phyloP scores from a whole-genome alignment of 1,284 basidiomycete genomes.

The Puccinia polysora region DNA sequence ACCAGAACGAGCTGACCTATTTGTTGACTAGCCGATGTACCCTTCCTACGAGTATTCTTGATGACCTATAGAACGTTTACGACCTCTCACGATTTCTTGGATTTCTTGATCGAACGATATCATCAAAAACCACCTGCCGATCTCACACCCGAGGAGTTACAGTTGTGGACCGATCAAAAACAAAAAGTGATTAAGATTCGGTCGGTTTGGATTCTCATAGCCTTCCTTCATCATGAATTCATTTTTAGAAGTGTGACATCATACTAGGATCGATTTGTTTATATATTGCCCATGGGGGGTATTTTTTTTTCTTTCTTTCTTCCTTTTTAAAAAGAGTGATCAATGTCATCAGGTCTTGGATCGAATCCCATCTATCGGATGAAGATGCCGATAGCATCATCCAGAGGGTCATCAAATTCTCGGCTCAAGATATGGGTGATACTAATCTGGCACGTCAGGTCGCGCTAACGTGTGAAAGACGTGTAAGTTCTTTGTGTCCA shows the following conservation, averaged over 20 bases:
- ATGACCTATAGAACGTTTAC: constrained; percentile 98
- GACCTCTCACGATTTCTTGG: constrained; percentile 74
- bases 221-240: constrained; percentile 77
- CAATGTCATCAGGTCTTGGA: constrained; percentile 55
- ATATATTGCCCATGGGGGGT: constrained; percentile 56
- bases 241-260: no score
- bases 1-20: no score
- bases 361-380: constrained; percentile 54
- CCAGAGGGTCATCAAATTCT: constrained; percentile 52
- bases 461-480: constrained; percentile 52
- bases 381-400: constrained; percentile 52
- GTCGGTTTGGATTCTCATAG: constrained; percentile 63
- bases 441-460: constrained; percentile 51
- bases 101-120: constrained; percentile 79
- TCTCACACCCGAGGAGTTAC: constrained; percentile 63
- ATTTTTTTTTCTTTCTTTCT: constrained; percentile 53
- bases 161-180: constrained; percentile 82
- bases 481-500: no score
- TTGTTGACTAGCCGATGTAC: constrained; percentile 60
- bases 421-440: constrained; percentile 51
- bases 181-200: constrained; percentile 81
- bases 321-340: constrained; percentile 48
- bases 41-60: constrained; percentile 86
- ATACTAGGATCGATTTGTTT: no score
- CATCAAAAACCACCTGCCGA: constrained; percentile 70